Conservation (phyloP, 768 basidiomycete genomes). For the Hypholoma fasciculare region DNA sequence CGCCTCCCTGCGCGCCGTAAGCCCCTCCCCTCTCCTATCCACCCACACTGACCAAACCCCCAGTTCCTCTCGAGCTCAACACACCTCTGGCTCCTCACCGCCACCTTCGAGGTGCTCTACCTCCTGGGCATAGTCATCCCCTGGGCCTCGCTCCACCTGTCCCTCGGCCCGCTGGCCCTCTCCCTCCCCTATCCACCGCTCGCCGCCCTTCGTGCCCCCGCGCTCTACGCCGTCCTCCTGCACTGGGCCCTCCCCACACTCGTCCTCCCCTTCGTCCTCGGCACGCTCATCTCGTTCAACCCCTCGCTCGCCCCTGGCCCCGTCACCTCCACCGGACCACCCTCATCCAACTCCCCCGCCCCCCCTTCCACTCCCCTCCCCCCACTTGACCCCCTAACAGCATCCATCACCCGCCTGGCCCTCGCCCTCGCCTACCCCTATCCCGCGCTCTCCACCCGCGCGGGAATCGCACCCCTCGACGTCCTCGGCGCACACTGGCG, state of each 20-base stretch:
- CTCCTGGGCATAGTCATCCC: slow-evolving; percentile 54
- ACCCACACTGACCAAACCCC: slow-evolving; percentile 1
- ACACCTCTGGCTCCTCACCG: slow-evolving; percentile 59
- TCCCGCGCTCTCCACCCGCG: slow-evolving; percentile 20
- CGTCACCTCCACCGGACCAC: no score
- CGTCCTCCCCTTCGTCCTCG: slow-evolving; percentile 56
- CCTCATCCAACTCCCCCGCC: no score
- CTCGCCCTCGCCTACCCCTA: slow-evolving; percentile 61
- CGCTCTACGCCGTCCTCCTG: slow-evolving; percentile 54
- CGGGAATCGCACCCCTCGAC: slow-evolving; percentile 42
- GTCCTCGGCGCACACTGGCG: slow-evolving; percentile 58
- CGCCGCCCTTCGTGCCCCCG: slow-evolving; percentile 40
- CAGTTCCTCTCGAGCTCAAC: slow-evolving; percentile 67
- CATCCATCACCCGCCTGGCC: slow-evolving; percentile 64
- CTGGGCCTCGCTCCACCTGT: slow-evolving; percentile 43
- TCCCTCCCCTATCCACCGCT: slow-evolving; percentile 51
- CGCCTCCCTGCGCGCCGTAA: slow-evolving; percentile 35
- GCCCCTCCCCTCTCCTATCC: slow-evolving; percentile 10
- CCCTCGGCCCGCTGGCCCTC: slow-evolving; percentile 13
- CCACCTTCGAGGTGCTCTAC: slow-evolving; percentile 53
- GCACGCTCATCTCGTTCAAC: slow-evolving; percentile 63
- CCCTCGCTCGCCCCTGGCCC: slow-evolving; percentile 46
- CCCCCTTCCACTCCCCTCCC: slow-evolving; percentile 1
- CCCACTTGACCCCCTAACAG: slow-evolving; percentile 61
- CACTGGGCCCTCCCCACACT: slow-evolving; percentile 68